phyloP scores from a whole-genome alignment of 208 protist genomes.

The Leishmania major region DNA sequence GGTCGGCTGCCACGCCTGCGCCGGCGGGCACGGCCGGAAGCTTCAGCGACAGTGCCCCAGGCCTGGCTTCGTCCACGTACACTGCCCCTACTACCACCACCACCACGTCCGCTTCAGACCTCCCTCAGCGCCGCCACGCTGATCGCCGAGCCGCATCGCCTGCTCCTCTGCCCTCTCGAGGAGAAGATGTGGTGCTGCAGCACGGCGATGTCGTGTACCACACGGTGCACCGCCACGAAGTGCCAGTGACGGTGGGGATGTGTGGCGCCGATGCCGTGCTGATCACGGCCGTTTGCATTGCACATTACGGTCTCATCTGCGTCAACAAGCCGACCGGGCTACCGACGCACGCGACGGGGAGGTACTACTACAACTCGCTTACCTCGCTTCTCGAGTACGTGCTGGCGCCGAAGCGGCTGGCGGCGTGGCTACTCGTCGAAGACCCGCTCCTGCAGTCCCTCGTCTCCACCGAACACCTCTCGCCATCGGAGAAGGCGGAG shows the following conservation, averaged over 20 bases:
- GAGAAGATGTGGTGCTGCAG: slow-evolving; percentile 37
- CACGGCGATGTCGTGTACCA: slow-evolving; percentile 90
- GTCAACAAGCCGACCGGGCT: slow-evolving; percentile 82
- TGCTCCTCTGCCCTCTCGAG: neutral
- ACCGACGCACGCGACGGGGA: slow-evolving; percentile 86
- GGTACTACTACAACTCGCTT: slow-evolving; percentile 94
- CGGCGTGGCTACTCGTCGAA: slow-evolving; percentile 52
- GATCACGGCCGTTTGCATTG: slow-evolving; percentile 62
- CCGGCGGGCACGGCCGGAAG: neutral
- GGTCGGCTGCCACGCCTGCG: slow-evolving; percentile 4
- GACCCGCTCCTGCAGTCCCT: slow-evolving; percentile 79
- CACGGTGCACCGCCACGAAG: slow-evolving; percentile 94
- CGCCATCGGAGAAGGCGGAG: slow-evolving; percentile 49
- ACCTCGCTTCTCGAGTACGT: slow-evolving; percentile 90
- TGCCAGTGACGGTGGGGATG: slow-evolving; percentile 79
- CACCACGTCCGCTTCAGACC: neutral
- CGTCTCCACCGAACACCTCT: slow-evolving; percentile 54
- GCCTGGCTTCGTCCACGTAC: neutral
- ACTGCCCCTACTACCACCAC: neutral
- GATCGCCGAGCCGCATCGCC: neutral
- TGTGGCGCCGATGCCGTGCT: slow-evolving; percentile 56
- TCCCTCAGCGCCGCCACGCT: neutral
- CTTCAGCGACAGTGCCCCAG: neutral
- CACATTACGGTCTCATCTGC: slow-evolving; percentile 56
- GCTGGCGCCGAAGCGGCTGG: slow-evolving; percentile 70